phyloP scores from a whole-genome alignment of 768 basidiomycete species.

The Trametes sanguinea region DNA sequence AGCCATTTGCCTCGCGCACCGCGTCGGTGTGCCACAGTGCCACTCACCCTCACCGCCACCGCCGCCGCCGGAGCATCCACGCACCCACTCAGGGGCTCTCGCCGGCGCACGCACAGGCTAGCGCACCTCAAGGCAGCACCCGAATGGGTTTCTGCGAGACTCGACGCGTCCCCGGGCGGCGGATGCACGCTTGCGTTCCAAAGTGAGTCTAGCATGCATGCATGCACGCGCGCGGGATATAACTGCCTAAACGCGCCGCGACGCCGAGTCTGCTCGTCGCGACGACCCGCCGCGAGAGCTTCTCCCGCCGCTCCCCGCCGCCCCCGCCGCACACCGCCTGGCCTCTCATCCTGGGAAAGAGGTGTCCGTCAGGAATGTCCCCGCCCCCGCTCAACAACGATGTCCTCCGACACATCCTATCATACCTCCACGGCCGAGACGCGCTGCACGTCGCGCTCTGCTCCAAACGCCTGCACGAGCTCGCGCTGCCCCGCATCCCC shows the following conservation, averaged over 20 bases:
- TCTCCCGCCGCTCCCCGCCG: not conserved
- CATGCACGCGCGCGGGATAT: not conserved
- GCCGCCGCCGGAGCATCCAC: too few relatives aligned
- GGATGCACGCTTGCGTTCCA: not conserved
- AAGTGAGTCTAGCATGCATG: not conserved
- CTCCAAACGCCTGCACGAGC: not conserved
- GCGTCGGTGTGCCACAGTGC: too few relatives aligned
- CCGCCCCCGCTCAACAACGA: slow-evolving; percentile 1
- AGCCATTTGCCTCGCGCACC: too few relatives aligned
- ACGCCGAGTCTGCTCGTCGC: not conserved
- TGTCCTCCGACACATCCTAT: slow-evolving; percentile 1
- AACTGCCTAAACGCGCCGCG: not conserved
- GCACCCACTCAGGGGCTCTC: too few relatives aligned
- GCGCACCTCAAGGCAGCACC: too few relatives aligned
- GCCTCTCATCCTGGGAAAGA: not conserved
- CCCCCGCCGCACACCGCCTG: not conserved
- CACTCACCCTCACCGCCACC: too few relatives aligned
- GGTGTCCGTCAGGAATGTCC: not conserved
- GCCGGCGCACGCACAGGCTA: too few relatives aligned
- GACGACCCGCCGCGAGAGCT: not conserved
- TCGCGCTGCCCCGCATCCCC: slow-evolving; percentile 6
- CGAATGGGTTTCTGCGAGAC: too few relatives aligned
- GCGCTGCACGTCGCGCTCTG: slow-evolving; percentile 2
- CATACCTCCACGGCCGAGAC: not conserved
- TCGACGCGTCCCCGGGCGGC: too few relatives aligned